Evolutionary conservation across 495 filamentous ascomycete species (phyloP), one percentile per base, ranked within the genome.

Genomic region (Penicillium crystallinum): DNA sequence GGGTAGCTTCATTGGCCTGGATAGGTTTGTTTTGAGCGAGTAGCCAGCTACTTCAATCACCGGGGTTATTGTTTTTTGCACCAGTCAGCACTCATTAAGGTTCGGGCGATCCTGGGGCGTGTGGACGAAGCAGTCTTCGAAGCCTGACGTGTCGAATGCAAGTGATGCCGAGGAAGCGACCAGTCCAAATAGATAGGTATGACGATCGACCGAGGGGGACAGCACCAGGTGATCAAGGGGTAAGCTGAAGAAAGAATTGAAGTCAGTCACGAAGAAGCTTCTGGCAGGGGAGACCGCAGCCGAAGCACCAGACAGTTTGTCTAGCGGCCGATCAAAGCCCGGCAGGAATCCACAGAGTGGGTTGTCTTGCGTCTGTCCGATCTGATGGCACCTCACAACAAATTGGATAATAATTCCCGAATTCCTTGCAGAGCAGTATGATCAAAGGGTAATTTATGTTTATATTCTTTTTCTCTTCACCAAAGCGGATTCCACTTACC

Each of bases 1-100:
- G 46, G 81, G 81, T 49, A 86, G 73, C 72, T 85, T 85, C 68
- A 85, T 87, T 68, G 84, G 84, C 82, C 87, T 87, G 43, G 56
- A 52, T 38, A 54, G 40, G 49, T 40, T n/a, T 45, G 30, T 39
- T 43, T 9, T 27, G 40, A 42, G 6, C 11, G 40, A 33, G 7
- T 15, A 22, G 18, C 19, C 37, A 19, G 33, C 25, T 34, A 45
- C 17, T 29, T 50, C 12, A 33, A 11, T 12, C n/a, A 29, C 40
- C 40, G 25, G 40, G 23, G 9, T 35, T 35, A 35, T 45, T 18
- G n/a, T 17, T 46, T 47, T 49, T 53, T 33, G 47, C 18, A 41
- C 34, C 29, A 31, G 29, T 11, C 37, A 46, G 37, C 36, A 56
- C 41, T 46, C 56, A 56, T 59, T 38, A 53, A 62, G 23, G 39